A percentile compares a stretch with the other conserved stretches of the same genome.
Evolutionary conservation across 306 rosid genomes (phyloP).

Genomic region (Casuarina glauca): DNA sequence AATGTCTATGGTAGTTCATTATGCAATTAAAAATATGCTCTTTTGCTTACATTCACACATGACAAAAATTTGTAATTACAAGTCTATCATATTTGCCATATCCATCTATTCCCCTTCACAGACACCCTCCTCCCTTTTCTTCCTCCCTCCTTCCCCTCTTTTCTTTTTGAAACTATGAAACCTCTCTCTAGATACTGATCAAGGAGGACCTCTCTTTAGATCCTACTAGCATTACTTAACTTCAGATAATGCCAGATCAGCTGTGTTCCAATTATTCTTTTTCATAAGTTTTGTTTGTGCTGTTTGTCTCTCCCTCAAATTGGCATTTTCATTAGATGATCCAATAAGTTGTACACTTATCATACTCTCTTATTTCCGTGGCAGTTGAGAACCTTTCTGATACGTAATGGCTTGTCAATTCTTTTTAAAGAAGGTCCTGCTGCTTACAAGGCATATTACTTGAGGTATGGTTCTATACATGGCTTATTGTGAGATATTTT

Average conservation of each 20-base stretch:
- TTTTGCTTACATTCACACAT: background rate
- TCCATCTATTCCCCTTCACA: no score
- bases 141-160: no score
- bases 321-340: background rate
- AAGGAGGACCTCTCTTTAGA: background rate
- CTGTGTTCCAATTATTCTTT: background rate
- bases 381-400: constrained; percentile 86
- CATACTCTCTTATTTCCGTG: constrained; percentile 11
- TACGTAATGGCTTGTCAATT: constrained; percentile 87
- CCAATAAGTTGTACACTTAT: constrained; percentile 11
- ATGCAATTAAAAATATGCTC: background rate
- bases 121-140: no score
- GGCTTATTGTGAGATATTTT: constrained; percentile 3
- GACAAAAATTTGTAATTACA: background rate
- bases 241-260: background rate
- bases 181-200: background rate
- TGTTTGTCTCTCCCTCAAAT: background rate
- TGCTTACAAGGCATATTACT: constrained; percentile 94
- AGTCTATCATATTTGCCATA: background rate
- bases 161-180: no score
- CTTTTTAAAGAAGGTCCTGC: constrained; percentile 91
- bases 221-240: background rate
- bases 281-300: background rate
- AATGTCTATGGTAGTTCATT: background rate
- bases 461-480: constrained; percentile 49